phyloP scores from a whole-genome alignment of 305 asterid genomes.

The Petunia hybrid region DNA sequence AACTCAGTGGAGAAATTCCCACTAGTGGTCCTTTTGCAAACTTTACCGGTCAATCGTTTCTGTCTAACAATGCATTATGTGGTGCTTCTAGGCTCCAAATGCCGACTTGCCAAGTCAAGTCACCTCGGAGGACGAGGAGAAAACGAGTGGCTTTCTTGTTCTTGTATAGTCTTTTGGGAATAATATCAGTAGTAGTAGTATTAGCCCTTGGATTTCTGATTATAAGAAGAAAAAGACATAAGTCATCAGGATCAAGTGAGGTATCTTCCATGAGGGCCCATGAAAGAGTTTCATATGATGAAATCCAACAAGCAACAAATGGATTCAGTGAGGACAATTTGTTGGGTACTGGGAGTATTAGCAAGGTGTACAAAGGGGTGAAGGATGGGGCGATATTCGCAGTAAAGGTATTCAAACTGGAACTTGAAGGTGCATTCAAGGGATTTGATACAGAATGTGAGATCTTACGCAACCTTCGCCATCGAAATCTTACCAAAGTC shows the following conservation, averaged over 20 bases:
- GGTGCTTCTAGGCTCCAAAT: no score
- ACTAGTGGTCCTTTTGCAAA: no score
- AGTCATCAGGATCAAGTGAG: neutral
- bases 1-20: no score
- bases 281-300: neutral
- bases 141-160: neutral
- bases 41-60: no score
- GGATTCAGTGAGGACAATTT: no score
- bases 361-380: neutral
- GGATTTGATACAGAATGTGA: neutral
- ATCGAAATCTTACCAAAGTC: neutral
- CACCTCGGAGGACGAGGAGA: neutral
- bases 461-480: neutral
- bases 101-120: no score
- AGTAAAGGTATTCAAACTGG: neutral
- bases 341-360: no score
- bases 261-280: no score
- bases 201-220: no score
- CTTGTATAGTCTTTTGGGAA: neutral
- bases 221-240: neutral
- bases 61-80: no score
- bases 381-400: neutral
- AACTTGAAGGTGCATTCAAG: neutral
- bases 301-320: no score
- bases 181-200: neutral